Evolutionary conservation across 495 filamentous ascomycete genomes (phyloP), one percentile per base, ranked within the genome.

Genomic region (Parathielavia hyrcaniae): DNA sequence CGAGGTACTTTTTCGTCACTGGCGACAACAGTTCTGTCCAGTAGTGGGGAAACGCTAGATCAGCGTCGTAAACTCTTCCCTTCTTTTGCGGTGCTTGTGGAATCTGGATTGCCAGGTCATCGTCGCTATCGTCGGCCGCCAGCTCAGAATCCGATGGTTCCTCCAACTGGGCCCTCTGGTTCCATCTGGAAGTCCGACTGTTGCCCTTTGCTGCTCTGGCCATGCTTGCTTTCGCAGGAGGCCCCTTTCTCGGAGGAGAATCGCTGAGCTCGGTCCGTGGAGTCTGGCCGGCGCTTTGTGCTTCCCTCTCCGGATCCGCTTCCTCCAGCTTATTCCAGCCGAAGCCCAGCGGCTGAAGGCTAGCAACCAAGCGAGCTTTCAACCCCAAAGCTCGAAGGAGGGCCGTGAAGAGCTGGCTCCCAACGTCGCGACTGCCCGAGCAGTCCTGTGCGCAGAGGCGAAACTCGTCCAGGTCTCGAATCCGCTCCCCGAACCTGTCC

Each of bases 1-100:
- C 74, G 38, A 91, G 83, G 46, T 87, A 88, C 50, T 83, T 86
- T 61, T 89, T 79, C 4, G 88, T 88, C 14, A 86, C 77, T 0
- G 90, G 85, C 0, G 90, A 97, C 16, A 90, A 77, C 19, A 89
- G 85, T 65, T 99, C 93, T 4, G 86, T 85, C 93, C 95, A 99
- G 72, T 96, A 99, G 57, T 85, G 87, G 2, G 95, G 93, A 64
- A 86, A 89, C 23, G 81, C 82, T 16, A 96, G 76, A 56, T 91
- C 89, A 10, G 72, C 74, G 61, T 95, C 89, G 62, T 82, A 81
- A 22, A 54, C 47, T 22, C 69, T 75, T 50, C 59, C 59, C 20
- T 39, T 70, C 44, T 60, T 60, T 12, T 68, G 58, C n/a, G 62
- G 54, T 23, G 62, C 62, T 8, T 64, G 60, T 8, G 67, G 69